Evolutionary conservation across 257 asterid species (phyloP).

Genomic region (Prunella vulgaris): DNA sequence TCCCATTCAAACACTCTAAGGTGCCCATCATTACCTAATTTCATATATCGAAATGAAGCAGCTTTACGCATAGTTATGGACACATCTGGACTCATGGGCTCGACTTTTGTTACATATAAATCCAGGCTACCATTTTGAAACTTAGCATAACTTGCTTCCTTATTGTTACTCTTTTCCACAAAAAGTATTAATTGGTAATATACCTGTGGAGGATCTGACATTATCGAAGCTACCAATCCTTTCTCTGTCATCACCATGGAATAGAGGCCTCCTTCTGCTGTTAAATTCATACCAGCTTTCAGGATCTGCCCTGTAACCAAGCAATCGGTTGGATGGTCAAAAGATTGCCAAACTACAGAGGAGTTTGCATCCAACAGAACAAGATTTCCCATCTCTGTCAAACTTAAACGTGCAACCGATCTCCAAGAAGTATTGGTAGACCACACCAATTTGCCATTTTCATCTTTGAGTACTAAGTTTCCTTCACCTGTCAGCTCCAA

Average conservation of each 20-base stretch:
- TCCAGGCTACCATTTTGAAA: conserved; percentile 27
- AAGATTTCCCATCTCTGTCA: conserved; percentile 41
- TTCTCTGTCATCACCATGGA: conserved; percentile 11
- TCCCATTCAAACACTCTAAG: conserved; percentile 32
- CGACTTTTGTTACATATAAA: neutral
- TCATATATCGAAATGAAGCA: neutral
- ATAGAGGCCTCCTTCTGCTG: conserved; percentile 21
- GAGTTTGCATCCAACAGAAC: conserved; percentile 26
- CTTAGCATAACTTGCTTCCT: conserved; percentile 23
- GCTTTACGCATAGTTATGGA: neutral
- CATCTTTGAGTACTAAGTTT: conserved; percentile 34
- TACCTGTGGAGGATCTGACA: conserved; percentile 30
- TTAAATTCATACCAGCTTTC: conserved; percentile 31
- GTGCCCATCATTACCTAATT: neutral
- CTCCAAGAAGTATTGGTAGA: conserved; percentile 37
- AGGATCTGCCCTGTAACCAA: conserved; percentile 38
- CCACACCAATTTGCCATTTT: conserved; percentile 38
- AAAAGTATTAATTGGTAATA: neutral
- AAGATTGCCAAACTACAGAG: conserved; percentile 42
- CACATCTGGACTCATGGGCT: neutral
- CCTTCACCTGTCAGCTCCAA: conserved; percentile 22
- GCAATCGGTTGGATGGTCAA: neutral
- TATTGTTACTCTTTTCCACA: neutral
- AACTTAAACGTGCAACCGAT: conserved; percentile 29
- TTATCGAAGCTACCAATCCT: conserved; percentile 20